Conservation (phyloP, 1,284 basidiomycete species). For the Psilocybe mexicana region DNA sequence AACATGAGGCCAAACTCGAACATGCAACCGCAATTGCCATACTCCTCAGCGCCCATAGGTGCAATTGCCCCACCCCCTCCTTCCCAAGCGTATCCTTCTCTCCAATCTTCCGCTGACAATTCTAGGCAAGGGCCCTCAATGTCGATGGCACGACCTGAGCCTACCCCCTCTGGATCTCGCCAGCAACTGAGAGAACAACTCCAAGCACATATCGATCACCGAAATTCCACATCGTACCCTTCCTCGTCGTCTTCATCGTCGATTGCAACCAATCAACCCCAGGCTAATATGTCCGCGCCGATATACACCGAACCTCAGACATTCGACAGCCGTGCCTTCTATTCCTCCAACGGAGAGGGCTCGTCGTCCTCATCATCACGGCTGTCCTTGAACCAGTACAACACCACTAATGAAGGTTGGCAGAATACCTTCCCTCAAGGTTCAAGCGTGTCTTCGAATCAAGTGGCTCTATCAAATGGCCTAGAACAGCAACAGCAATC, state of each 20-base stretch:
- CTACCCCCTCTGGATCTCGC: neutral
- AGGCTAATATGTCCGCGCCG: too few species aligned
- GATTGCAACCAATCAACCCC: neutral
- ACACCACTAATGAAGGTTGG: too few species aligned
- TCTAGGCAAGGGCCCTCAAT: neutral
- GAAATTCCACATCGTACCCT: neutral
- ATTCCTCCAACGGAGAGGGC: too few species aligned
- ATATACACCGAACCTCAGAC: too few species aligned
- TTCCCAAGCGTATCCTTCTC: neutral
- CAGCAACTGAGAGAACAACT: slow-evolving; percentile 13
- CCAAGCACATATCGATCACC: slow-evolving; percentile 12
- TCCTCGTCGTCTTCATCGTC: neutral
- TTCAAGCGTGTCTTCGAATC: too few species aligned
- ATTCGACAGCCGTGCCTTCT: too few species aligned
- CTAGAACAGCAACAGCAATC: too few species aligned
- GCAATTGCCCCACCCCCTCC: too few species aligned
- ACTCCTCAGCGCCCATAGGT: neutral
- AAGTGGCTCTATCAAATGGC: too few species aligned
- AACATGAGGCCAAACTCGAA: neutral
- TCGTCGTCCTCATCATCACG: too few species aligned
- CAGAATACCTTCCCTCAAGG: too few species aligned
- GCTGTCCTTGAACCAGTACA: too few species aligned
- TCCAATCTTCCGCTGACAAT: neutral
- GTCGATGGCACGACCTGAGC: neutral
- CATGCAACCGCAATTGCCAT: neutral